These are phyloP conservation scores for Solanum hybrid DNA, from an alignment of 305 asterid genomes.

Conservation along the genomic window DNA sequence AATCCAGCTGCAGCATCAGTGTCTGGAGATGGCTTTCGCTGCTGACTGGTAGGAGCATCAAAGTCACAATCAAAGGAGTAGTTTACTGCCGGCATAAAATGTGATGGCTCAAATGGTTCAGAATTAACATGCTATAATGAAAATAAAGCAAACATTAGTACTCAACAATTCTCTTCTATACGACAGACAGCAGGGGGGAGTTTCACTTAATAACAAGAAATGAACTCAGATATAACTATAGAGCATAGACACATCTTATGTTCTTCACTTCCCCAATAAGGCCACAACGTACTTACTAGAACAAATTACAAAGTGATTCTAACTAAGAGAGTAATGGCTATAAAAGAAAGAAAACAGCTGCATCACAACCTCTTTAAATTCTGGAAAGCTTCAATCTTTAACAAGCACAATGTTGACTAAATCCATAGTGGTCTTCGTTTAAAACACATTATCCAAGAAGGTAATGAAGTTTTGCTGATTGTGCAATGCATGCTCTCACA, in stretches of 20 bases:
- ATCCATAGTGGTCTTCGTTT: neutral
- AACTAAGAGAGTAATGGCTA: neutral
- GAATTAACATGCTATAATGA: constrained; percentile 75
- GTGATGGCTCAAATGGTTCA: constrained; percentile 87
- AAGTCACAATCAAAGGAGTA: constrained; percentile 55
- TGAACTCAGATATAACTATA: neutral
- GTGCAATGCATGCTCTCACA: neutral
- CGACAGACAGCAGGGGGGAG: neutral
- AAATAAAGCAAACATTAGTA: constrained; percentile 14
- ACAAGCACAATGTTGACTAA: neutral
- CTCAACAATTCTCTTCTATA: constrained; percentile 4
- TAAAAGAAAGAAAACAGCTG: neutral
- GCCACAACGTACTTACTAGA: neutral
- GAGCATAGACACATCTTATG: neutral
- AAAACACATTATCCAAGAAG: neutral
- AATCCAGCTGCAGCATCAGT: constrained; percentile 44
- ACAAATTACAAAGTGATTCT: neutral
- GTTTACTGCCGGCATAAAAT: constrained; percentile 76
- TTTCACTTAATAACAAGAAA: neutral
- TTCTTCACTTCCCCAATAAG: neutral
- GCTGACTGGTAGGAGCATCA: constrained; percentile 46
- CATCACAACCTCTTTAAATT: neutral
- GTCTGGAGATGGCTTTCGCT: constrained; percentile 46
- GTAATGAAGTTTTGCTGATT: neutral
- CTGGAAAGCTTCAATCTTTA: neutral